Conservation (phyloP, 176 grass and related monocot genomes). For the Saccharum spontaneum region DNA sequence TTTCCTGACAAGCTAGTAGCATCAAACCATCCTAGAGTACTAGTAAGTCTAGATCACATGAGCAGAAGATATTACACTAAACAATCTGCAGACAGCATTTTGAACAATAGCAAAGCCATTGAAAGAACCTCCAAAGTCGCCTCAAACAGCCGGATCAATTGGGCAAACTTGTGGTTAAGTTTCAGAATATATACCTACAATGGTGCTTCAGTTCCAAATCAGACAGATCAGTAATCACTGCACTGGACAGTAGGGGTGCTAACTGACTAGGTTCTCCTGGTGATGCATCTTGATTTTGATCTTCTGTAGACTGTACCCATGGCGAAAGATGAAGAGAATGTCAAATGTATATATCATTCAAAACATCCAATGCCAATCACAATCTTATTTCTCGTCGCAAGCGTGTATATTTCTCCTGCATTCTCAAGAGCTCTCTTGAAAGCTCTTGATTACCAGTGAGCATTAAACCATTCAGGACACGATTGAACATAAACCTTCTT, state of each 20-base stretch:
- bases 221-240: not conserved
- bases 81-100: not conserved
- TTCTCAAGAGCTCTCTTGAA: slow-evolving; percentile 66
- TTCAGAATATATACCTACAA: slow-evolving; percentile 1
- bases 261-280: not conserved
- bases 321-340: slow-evolving; percentile 6
- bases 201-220: not conserved
- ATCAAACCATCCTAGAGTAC: not conserved
- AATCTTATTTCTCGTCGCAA: slow-evolving; percentile 64
- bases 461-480: slow-evolving; percentile 77
- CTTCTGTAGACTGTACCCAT: not conserved
- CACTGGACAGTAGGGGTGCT: not conserved
- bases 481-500: slow-evolving; percentile 92
- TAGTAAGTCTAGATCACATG: not conserved
- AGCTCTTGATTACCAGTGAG: slow-evolving; percentile 83
- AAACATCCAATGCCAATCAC: slow-evolving; percentile 26
- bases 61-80: not conserved
- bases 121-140: too few species aligned
- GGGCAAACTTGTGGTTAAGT: not conserved
- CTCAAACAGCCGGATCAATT: too few species aligned
- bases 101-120: not conserved
- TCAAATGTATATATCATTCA: not conserved
- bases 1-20: not conserved
- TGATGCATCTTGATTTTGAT: not conserved
- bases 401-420: slow-evolving; percentile 75